Evolutionary conservation across 2,329 filamentous ascomycete species (phyloP).

Genomic region (Tolypocladium tropicale): DNA sequence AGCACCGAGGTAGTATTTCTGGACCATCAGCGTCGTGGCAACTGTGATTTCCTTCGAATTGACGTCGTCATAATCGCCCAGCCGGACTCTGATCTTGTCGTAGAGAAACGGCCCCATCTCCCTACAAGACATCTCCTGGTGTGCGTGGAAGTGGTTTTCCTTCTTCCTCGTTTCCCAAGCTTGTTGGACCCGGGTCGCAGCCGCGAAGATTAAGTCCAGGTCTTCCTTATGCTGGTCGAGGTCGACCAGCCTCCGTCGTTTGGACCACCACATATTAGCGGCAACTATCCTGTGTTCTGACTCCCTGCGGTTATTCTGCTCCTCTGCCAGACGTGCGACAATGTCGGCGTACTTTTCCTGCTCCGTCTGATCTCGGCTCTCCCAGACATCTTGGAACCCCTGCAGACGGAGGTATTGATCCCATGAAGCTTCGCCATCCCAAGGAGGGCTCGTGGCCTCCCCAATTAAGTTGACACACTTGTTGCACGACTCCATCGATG

Average conservation of each 20-base stretch:
- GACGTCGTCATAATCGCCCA: background rate
- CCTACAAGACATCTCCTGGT: background rate
- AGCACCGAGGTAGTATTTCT: conserved; percentile 14
- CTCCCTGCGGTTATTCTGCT: background rate
- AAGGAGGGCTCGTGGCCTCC: background rate
- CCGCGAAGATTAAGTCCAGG: background rate
- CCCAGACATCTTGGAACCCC: background rate
- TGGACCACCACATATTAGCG: background rate
- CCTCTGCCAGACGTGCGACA: background rate
- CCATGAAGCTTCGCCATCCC: background rate
- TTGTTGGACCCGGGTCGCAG: background rate
- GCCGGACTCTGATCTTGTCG: background rate
- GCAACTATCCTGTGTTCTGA: background rate
- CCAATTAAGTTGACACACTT: background rate
- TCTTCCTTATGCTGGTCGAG: background rate
- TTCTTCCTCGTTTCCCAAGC: background rate
- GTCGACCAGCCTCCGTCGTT: background rate
- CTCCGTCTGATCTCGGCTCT: background rate
- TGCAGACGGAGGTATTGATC: background rate
- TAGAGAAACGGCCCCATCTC: background rate
- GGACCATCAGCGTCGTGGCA: background rate
- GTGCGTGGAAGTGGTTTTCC: background rate
- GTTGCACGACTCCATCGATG: background rate
- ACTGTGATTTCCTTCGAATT: background rate
- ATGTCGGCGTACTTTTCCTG: conserved; percentile 2